Evolutionary conservation across 306 rosid species (phyloP), one percentile per base, ranked within the genome.

Genomic region (Rosa lucieae): DNA sequence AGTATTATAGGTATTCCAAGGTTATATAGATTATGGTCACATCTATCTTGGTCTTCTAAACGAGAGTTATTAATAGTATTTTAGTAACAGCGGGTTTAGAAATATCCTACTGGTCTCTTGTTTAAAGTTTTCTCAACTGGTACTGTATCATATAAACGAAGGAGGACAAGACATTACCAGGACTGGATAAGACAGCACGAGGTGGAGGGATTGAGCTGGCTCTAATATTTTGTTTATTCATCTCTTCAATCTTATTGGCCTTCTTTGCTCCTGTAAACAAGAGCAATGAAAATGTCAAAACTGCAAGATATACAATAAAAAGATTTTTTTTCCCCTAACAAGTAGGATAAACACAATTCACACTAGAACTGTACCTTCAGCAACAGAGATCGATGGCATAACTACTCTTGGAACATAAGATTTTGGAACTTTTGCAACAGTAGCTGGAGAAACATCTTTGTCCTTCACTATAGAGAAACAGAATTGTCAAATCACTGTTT

Each of bases 181-280:
- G 95, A 85, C 99, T 94, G 62, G 99, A 94, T 78, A 94, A 68
- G 75, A 92, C 90, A 46, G 97, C 99, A 11, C 99, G 97, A 0
- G 99, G 99, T 39, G 85, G 92, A 46, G 87, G 97, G 69, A 92
- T 82, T 17, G 91, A 53, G 75, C 86, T 58, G 58, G 89, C 93
- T 85, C 92, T 85, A 67, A 80, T 85, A 73, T 87, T 84, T 51
- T 84, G 82, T 83, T 55, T 88, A 73, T 73, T 17, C 39, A 74
- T 80, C 70, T 88, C 97, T 15, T 89, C 90, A 70, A 26, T 70
- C 73, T 67, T 67, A 23, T 40, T 84, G 47, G 82, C 86, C 78
- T 79, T 83, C 81, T 82, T 91, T 75, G 67, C 68, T 79, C 59
- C 86, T 79, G 85, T 40, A 61, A 75, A 62, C 48, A 82, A 76